Evolutionary conservation across 2,329 filamentous ascomycete genomes (phyloP).

Genomic region (Epichloe aotearoae): DNA sequence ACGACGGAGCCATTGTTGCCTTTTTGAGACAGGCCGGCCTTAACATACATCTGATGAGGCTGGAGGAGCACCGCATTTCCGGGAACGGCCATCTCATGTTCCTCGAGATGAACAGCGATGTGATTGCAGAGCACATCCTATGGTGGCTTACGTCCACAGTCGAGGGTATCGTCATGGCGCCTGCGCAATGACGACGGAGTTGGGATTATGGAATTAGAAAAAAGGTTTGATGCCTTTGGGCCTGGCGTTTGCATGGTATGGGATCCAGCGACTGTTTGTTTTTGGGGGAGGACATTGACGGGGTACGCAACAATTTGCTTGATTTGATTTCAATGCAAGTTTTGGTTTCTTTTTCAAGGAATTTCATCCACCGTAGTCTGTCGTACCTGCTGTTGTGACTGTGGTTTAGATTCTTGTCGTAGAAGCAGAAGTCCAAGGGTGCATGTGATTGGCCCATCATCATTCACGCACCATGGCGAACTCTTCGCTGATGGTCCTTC

Average conservation of each 20-base stretch:
- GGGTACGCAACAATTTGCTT: no score
- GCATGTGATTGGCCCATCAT: not conserved
- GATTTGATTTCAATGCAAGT: no score
- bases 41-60: constrained; percentile 26
- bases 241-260: no score
- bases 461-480: not conserved
- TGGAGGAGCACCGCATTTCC: constrained; percentile 28
- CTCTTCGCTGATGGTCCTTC: constrained; percentile 18
- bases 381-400: no score
- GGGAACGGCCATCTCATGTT: constrained; percentile 46
- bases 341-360: no score
- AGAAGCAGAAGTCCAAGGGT: no score
- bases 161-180: not conserved
- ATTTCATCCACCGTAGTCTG: no score
- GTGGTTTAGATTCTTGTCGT: no score
- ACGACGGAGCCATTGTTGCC: constrained; percentile 39
- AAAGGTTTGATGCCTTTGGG: no score
- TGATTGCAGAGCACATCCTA: constrained; percentile 19
- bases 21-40: constrained; percentile 41
- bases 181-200: not conserved
- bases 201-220: no score
- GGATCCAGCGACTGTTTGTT: no score
- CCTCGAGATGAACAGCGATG: constrained; percentile 36
- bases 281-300: no score
- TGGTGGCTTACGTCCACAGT: constrained; percentile 5